These are phyloP conservation scores for Argentina anserina DNA, from an alignment of 306 rosid species.

Conservation along the genomic window DNA sequence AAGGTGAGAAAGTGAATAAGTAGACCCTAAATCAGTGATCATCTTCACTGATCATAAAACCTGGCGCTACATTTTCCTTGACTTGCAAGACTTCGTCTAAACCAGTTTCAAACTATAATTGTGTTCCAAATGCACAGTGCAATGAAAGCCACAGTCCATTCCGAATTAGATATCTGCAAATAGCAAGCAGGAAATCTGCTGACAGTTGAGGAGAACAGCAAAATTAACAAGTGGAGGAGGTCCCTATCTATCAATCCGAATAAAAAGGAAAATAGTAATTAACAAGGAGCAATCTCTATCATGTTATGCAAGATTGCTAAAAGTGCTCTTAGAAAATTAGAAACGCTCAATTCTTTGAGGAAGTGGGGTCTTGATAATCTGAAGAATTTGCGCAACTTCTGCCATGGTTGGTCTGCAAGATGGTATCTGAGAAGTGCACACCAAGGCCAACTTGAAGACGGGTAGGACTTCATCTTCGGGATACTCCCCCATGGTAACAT, in stretches of 20 bases:
- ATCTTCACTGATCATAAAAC: not conserved
- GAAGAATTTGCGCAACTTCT: slow-evolving; percentile 77
- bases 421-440: slow-evolving; percentile 78
- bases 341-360: slow-evolving; percentile 61
- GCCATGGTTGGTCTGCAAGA: slow-evolving; percentile 84
- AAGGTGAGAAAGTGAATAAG: not conserved
- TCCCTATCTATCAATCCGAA: slow-evolving; percentile 6
- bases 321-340: slow-evolving; percentile 6
- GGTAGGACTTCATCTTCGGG: slow-evolving; percentile 81
- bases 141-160: not conserved
- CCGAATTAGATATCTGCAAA: not conserved
- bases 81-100: not conserved
- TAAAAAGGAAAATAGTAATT: not conserved
- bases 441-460: slow-evolving; percentile 68
- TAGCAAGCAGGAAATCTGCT: not conserved
- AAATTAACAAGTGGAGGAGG: not conserved
- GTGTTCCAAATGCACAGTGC: not conserved
- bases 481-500: slow-evolving; percentile 55
- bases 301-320: not conserved
- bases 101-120: no score
- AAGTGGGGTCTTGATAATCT: slow-evolving; percentile 76
- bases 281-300: not conserved
- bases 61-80: not conserved
- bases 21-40: not conserved
- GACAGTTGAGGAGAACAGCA: not conserved